Evolutionary conservation across 2,329 filamentous ascomycete species (phyloP), one percentile per base, ranked within the genome.

Genomic region (Penicillium sp.): DNA sequence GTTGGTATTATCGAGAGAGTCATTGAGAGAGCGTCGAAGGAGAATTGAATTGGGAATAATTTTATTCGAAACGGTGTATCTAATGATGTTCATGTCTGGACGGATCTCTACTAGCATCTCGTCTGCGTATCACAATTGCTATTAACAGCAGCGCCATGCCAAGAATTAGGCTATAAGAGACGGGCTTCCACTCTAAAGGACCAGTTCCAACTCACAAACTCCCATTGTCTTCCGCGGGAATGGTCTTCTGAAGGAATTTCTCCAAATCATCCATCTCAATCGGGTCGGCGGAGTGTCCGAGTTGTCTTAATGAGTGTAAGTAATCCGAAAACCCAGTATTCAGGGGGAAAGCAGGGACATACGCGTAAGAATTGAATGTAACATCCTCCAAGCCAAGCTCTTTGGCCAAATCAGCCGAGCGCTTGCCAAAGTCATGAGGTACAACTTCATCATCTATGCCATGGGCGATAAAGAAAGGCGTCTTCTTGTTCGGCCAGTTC

Each of bases 381-480:
- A 95, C 90, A 59, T 90, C 62, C 52, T 75, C 83, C 75, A 89
- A 90, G 0, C 91, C 92, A 76, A 89, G 78, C 45, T 86, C 84
- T 76, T 87, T 88, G 56, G 98, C 79, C 62, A 84, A 75, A 46
- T 91, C 84, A 3, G 85, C 86, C 26, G 91, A 92, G 77, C 83
- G 75, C 74, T 86, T 79, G 15, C 91, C 94, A 77, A 91, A 90
- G 60, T 85, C 79, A 48, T 88, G 85, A 68, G 83, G 84, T 8
- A 97, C 91, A 3, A 97, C 81, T 15, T 84, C 84, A 76, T 99
- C 94, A 0, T 79, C 79, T 64, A 89, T 85, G n/a, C 95, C 95
- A 70, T 98, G 95, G 13, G 86, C 92, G 88, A 97, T 90, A 78
- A 95, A 91, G 65, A 98, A 88, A 1, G 91, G 91, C 1, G 92